Conservation (phyloP, 805 yeast genomes). For the Yamadazyma ubonensis region DNA sequence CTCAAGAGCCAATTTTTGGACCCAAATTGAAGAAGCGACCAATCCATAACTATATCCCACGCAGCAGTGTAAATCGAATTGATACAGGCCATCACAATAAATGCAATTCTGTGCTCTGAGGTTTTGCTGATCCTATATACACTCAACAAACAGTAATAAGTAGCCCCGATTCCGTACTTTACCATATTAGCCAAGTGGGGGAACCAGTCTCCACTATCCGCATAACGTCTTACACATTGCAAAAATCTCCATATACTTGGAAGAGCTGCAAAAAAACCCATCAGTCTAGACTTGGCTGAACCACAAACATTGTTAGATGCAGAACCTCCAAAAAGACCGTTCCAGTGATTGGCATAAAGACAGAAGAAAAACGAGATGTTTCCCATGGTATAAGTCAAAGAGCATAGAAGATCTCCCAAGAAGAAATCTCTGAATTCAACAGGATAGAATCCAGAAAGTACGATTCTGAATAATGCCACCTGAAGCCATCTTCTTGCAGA, state of each 20-base stretch:
- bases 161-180: conserved; percentile 67
- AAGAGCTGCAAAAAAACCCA: conserved; percentile 82
- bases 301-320: conserved; percentile 56
- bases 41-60: conserved; percentile 97
- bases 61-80: conserved; percentile 67
- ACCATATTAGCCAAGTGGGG: conserved; percentile 90
- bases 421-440: conserved; percentile 95
- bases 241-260: conserved; percentile 90
- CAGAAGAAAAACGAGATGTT: conserved; percentile 86
- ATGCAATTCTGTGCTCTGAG: conserved; percentile 47
- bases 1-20: conserved; percentile 60
- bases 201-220: conserved; percentile 92
- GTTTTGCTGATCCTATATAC: conserved; percentile 64
- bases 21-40: conserved; percentile 78
- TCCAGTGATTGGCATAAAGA: conserved; percentile 72
- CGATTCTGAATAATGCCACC: conserved; percentile 65
- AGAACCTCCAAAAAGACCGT: conserved; percentile 41
- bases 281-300: conserved; percentile 64
- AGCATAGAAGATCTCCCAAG: conserved; percentile 86
- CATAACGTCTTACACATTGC: conserved; percentile 88
- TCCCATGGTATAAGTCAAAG: conserved; percentile 84
- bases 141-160: conserved; percentile 72
- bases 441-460: conserved; percentile 84
- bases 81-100: conserved; percentile 70
- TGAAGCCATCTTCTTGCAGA: conserved; percentile 79